Evolutionary conservation across 371 early-diverging fungal genomes (phyloP).

Genomic region (Zychaea mexicana): DNA sequence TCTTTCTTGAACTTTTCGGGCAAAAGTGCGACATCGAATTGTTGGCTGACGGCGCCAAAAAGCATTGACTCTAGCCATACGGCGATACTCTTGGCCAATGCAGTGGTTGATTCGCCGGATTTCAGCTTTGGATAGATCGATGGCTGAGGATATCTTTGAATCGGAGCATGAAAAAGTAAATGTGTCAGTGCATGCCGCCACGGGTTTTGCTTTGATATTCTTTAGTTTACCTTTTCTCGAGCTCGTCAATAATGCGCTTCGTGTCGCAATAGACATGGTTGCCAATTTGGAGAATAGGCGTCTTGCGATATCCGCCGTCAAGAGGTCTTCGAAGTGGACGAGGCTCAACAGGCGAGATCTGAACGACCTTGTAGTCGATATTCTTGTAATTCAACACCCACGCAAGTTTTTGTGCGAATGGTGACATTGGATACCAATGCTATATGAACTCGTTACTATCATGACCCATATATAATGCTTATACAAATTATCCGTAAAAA

Average conservation of each 20-base stretch:
- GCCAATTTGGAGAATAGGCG: conserved; percentile 66
- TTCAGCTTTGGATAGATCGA: conserved; percentile 13
- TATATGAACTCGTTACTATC: no score
- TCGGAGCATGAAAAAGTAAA: neutral
- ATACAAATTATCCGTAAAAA: no score
- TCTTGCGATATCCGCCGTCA: conserved; percentile 59
- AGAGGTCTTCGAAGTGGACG: conserved; percentile 48
- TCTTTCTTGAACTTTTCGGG: conserved; percentile 21
- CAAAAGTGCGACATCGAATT: conserved; percentile 10
- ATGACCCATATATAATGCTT: no score
- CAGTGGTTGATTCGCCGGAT: conserved; percentile 4
- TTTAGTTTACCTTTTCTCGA: conserved; percentile 46
- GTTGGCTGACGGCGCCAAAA: conserved; percentile 16
- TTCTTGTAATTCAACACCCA: conserved; percentile 45
- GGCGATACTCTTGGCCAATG: conserved; percentile 10
- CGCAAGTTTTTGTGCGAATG: conserved; percentile 34
- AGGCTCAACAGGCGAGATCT: conserved; percentile 28
- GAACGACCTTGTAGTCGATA: conserved; percentile 35
- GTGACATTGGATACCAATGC: conserved; percentile 38
- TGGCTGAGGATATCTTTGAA: conserved; percentile 20
- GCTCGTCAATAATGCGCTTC: conserved; percentile 47
- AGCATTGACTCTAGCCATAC: conserved; percentile 15
- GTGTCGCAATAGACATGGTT: conserved; percentile 59
- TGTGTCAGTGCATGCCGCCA: no score
- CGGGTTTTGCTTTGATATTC: neutral